Percentiles rank a stretch among this genome's conserved stretches.
Evolutionary conservation across 1,284 basidiomycete species (phyloP).

Genomic region (Porodaedalea pini): DNA sequence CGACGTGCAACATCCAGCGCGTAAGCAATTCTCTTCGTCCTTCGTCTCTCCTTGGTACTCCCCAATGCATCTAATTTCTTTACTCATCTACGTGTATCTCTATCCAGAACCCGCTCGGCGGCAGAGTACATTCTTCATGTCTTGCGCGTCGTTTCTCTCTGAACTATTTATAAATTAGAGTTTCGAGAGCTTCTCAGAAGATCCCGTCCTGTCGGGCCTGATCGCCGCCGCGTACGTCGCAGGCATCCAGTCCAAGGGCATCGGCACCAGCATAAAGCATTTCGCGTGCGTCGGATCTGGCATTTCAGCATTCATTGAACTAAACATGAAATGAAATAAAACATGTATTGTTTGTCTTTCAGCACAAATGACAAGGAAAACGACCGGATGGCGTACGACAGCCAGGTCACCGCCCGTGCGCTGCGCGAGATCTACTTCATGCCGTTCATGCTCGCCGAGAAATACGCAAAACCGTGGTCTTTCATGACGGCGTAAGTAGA

Average conservation of each 20-base stretch:
- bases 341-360: background rate
- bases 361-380: slow-evolving; percentile 68
- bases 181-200: slow-evolving; percentile 80
- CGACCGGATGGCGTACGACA: slow-evolving; percentile 62
- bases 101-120: slow-evolving; percentile 62
- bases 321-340: background rate
- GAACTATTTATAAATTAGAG: slow-evolving; percentile 35
- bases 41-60: background rate
- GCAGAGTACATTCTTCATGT: slow-evolving; percentile 45
- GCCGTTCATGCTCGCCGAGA: slow-evolving; percentile 81
- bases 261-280: slow-evolving; percentile 72
- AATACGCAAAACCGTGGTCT: slow-evolving; percentile 65
- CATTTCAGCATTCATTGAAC: slow-evolving; percentile 9
- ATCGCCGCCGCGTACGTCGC: slow-evolving; percentile 71
- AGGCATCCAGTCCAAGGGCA: slow-evolving; percentile 68
- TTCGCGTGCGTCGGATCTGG: slow-evolving; percentile 48
- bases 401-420: slow-evolving; percentile 61
- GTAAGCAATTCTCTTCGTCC: slow-evolving; percentile 30
- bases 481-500: slow-evolving; percentile 65
- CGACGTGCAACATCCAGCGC: slow-evolving; percentile 79
- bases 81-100: too few relatives aligned
- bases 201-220: slow-evolving; percentile 69
- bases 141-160: slow-evolving; percentile 13
- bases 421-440: slow-evolving; percentile 80
- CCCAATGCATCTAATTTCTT: background rate